Percentiles rank a stretch among this genome's conserved stretches.
phyloP scores from a whole-genome alignment of 495 filamentous ascomycete species.

The Hypoxylon trugodes region DNA sequence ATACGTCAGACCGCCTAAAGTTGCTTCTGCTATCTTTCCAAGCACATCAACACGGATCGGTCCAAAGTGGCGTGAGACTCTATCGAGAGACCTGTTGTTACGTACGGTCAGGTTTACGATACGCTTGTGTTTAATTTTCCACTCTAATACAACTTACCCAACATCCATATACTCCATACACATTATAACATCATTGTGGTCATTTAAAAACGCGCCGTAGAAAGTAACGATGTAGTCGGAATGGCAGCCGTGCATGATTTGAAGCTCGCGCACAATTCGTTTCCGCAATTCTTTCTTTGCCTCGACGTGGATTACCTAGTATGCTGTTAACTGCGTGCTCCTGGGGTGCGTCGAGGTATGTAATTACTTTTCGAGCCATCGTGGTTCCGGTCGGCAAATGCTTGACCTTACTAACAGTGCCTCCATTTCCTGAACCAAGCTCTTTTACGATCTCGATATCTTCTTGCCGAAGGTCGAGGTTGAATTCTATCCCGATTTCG shows the following conservation, averaged over 20 bases:
- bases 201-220: slow-evolving; percentile 96
- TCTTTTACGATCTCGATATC: slow-evolving; percentile 94
- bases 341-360: not conserved
- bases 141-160: slow-evolving; percentile 70
- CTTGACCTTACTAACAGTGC: slow-evolving; percentile 96
- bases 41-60: slow-evolving; percentile 97
- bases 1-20: slow-evolving; percentile 92
- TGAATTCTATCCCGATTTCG: slow-evolving; percentile 97
- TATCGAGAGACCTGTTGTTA: slow-evolving; percentile 84
- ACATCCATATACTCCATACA: slow-evolving; percentile 99
- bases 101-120: slow-evolving; percentile 47
- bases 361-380: slow-evolving; percentile 93
- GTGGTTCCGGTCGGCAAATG: slow-evolving; percentile 93
- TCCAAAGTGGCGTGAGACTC: slow-evolving; percentile 91
- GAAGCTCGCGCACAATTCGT: slow-evolving; percentile 93
- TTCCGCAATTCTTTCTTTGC: slow-evolving; percentile 96
- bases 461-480: slow-evolving; percentile 88
- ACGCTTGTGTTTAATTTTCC: not conserved
- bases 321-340: slow-evolving; percentile 1
- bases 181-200: slow-evolving; percentile 95
- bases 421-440: slow-evolving; percentile 94
- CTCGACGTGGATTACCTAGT: slow-evolving; percentile 95
- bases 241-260: slow-evolving; percentile 98
- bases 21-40: slow-evolving; percentile 98
- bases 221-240: slow-evolving; percentile 96